Conservation (phyloP, 768 basidiomycete species). For the Omphalotus guepiniiformis region DNA sequence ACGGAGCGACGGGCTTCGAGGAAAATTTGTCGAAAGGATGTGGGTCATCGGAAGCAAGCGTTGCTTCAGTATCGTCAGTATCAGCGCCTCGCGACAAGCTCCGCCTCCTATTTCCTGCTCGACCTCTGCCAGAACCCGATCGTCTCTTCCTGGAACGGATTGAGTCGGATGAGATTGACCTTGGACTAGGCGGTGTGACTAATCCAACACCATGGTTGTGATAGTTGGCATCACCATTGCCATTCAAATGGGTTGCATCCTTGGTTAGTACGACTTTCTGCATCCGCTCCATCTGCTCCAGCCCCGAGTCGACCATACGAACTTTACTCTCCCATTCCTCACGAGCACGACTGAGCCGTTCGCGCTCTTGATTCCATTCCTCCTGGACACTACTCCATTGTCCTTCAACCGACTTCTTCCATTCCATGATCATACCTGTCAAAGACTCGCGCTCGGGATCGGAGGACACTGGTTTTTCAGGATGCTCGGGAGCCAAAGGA, state of each 20-base stretch:
- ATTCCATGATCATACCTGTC: conserved; percentile 55
- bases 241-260: conserved; percentile 13
- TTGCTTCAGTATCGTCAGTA: conserved; percentile 11
- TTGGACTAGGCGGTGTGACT: conserved; percentile 74
- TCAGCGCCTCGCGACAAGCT: conserved; percentile 9
- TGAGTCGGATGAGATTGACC: conserved; percentile 66
- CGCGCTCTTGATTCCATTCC: conserved; percentile 80
- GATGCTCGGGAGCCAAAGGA: neutral
- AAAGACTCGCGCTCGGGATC: conserved; percentile 43
- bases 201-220: conserved; percentile 59
- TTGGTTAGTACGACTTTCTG: conserved; percentile 26
- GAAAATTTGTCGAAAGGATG: neutral
- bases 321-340: conserved; percentile 78
- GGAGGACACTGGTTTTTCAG: neutral
- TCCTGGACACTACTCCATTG: conserved; percentile 75
- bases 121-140: conserved; percentile 26
- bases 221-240: conserved; percentile 11
- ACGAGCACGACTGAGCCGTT: conserved; percentile 64
- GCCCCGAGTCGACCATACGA: conserved; percentile 45
- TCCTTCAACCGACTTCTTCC: conserved; percentile 77
- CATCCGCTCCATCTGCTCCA: conserved; percentile 42
- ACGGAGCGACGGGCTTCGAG: neutral
- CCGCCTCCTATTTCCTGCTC: conserved; percentile 17
- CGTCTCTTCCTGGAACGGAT: conserved; percentile 42
- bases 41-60: conserved; percentile 1